Evolutionary conservation across 2,329 filamentous ascomycete genomes (phyloP).

Genomic region (Bipolaris bicolor): DNA sequence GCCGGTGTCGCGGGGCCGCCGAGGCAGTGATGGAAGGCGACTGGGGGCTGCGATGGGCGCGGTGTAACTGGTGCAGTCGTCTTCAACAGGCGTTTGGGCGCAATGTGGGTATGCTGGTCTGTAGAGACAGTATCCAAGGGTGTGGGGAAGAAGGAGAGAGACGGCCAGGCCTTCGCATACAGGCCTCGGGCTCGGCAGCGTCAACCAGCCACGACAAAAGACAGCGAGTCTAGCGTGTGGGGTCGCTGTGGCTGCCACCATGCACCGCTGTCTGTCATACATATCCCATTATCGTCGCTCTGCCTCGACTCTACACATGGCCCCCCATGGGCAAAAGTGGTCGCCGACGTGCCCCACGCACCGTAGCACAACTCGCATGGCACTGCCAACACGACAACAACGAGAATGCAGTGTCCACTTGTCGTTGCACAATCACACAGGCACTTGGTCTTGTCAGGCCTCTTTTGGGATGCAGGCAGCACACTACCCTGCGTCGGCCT

Average conservation of each 20-base stretch:
- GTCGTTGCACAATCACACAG: slow-evolving; percentile 11
- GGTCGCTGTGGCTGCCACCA: slow-evolving; percentile 12
- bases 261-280: slow-evolving; percentile 6
- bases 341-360: slow-evolving; percentile 22
- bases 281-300: background rate
- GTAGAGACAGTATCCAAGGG: slow-evolving; percentile 15
- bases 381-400: slow-evolving; percentile 33
- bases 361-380: slow-evolving; percentile 27
- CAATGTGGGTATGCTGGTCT: slow-evolving; percentile 13
- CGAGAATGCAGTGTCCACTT: slow-evolving; percentile 23
- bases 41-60: slow-evolving; percentile 8
- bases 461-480: slow-evolving; percentile 24
- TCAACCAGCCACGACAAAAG: slow-evolving; percentile 11
- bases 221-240: slow-evolving; percentile 19
- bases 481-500: slow-evolving; percentile 21
- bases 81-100: slow-evolving; percentile 23
- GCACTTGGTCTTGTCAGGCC: slow-evolving; percentile 23
- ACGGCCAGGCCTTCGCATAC: slow-evolving; percentile 16
- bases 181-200: slow-evolving; percentile 12
- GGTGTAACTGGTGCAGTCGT: slow-evolving; percentile 4
- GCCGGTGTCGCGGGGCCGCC: slow-evolving; percentile 20
- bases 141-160: slow-evolving; percentile 15
- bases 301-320: background rate
- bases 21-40: slow-evolving; percentile 7
- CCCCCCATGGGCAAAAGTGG: slow-evolving; percentile 19